Base-by-base conservation (phyloP, 768 basidiomycete genomes). In the Collybia sp. region DNA sequence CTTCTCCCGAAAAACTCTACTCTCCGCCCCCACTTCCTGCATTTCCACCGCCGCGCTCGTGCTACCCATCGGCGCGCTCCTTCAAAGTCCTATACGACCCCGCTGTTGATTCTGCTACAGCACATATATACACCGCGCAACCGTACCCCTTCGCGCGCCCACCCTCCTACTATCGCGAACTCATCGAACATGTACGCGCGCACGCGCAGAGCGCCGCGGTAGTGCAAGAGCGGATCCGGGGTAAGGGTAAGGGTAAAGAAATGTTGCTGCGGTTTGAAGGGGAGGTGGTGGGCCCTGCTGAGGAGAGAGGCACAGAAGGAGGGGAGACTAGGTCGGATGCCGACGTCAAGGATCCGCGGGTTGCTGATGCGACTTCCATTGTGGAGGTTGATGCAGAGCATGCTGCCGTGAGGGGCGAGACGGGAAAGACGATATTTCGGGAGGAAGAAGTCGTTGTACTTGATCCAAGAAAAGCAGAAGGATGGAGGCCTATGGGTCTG, bases 61-160 rank as follows among this genome's bases (percentile, higher is more conserved):
- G 70, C 48, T 77, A 72, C 50, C 72, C 79, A 1, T 49, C 63
- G n/a, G 48, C 56, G 6, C 72, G 68, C 48, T 58, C 76, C 17
- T 84, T 75, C 64, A 83, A 78, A 55, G 69, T 88, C 8, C 61
- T 87, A 6, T 88, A 74, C 57, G 85, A 90, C 57, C 76, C 80
- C 25, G 48, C 66, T 2, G 55, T 75, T 18, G 83, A 86, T 58
- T 47, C 50, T 12, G 43, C 47, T 65, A 63, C 62, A 62, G 71
- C 53, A 9, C 44, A 47, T 25, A 32, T 50, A 13, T 34, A 58
- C 11, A 45, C 51, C 11, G 51, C 57, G 8, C 51, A 53, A 41
- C 37, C 47, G 13, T 58, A 49, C 42, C 57, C 45, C 16, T 50
- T 43, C 30, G 47, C 43, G 18, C 51, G 30, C 30, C 47, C 53